Evolutionary conservation across 179 eudicot species (phyloP).

Genomic region (Spinacia oleracea): DNA sequence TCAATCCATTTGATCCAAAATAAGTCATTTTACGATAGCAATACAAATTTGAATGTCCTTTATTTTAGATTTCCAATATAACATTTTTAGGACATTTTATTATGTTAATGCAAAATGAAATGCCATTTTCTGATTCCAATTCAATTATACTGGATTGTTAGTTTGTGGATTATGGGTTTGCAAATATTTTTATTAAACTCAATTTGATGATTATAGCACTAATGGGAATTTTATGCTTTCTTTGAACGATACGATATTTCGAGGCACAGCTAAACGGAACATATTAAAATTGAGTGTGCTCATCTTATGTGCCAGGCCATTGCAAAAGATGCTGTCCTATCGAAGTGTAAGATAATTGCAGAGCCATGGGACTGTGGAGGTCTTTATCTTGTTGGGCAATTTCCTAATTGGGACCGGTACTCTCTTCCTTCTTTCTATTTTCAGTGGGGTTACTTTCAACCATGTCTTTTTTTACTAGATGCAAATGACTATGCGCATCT

Average conservation of each 20-base stretch:
- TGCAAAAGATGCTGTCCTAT: constrained; percentile 76
- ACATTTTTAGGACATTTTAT: neutral
- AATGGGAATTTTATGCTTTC: neutral
- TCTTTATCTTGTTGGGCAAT: constrained; percentile 90
- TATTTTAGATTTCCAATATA: neutral
- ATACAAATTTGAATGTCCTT: neutral
- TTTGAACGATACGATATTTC: neutral
- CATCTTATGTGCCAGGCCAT: constrained; percentile 64
- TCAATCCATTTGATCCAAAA: neutral
- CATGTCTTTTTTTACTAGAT: neutral
- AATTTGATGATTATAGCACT: neutral
- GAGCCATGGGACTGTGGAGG: constrained; percentile 99
- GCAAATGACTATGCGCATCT: neutral
- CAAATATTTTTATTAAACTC: neutral
- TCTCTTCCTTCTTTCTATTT: neutral
- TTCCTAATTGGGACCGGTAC: constrained; percentile 99
- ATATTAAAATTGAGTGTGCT: neutral
- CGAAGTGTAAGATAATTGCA: constrained; percentile 88
- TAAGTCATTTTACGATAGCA: neutral
- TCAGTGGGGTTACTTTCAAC: neutral
- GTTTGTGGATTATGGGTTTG: neutral
- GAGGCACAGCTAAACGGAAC: neutral
- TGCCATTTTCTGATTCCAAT: neutral
- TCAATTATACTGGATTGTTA: neutral
- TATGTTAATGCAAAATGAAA: neutral